These are phyloP conservation scores for Vitis cinerea DNA, from an alignment of 164 flowering plant genomes.

Conservation along the genomic window DNA sequence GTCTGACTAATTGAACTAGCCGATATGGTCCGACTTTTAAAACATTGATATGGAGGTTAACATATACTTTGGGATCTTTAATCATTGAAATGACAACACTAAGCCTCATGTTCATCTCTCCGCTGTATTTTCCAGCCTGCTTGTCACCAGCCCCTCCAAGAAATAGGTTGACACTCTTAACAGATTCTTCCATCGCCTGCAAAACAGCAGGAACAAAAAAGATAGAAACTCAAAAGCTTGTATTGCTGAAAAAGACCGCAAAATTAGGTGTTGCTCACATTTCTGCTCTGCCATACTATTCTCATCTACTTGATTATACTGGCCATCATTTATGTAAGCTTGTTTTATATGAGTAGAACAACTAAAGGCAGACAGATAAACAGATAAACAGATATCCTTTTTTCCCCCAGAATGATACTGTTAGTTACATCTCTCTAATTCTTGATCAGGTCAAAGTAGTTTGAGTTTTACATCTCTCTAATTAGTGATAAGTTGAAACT, in stretches of 20 bases:
- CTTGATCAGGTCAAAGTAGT: no score
- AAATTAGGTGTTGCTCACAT: neutral
- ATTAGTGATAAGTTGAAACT: no score
- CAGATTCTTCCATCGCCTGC: conserved; percentile 92
- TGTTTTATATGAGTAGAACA: no score
- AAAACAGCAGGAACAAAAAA: conserved; percentile 4
- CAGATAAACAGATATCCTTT: conserved; percentile 12
- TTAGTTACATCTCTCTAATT: no score
- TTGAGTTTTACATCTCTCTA: no score
- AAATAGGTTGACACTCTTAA: conserved; percentile 74
- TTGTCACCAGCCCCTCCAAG: conserved; percentile 91
- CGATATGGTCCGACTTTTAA: no score
- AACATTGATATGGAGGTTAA: neutral
- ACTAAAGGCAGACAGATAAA: no score
- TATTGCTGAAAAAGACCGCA: neutral
- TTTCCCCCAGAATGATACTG: no score
- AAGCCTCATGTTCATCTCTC: conserved; percentile 99
- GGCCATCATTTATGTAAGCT: neutral
- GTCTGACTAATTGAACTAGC: no score
- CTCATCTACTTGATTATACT: neutral
- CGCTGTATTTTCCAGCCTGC: conserved; percentile 86
- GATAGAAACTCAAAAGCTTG: neutral
- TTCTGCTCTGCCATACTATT: neutral
- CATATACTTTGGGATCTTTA: conserved; percentile 86
- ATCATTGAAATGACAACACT: conserved; percentile 93